Evolutionary conservation across 2,329 filamentous ascomycete genomes (phyloP), one percentile per base, ranked within the genome.

Genomic region (Didymella glomerata): DNA sequence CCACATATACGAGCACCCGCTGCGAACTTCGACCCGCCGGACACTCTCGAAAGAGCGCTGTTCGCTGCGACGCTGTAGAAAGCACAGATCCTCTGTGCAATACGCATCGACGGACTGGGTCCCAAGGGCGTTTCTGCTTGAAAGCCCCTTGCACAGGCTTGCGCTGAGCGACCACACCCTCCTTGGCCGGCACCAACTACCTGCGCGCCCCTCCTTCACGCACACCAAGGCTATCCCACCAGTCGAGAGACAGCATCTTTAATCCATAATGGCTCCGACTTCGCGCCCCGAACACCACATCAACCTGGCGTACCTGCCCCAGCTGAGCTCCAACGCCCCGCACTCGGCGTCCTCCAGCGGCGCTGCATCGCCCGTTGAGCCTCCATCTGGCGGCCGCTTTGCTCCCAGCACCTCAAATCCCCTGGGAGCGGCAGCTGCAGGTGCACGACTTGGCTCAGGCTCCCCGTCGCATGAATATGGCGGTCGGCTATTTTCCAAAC

Each of bases 381-480:
- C 89, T 63, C 83, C 89, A 58, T 84, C 85, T 54, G 83, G 86
- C 70, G 84, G 88, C 68, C 88, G 92, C 79, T 90, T 91, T 65
- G 87, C 91, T 22, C 91, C 94, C 74, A 88, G 88, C 59, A 81
- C 90, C 63, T 82, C 89, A 47, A 88, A 78, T 60, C 77, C 77
- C 54, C 72, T 80, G 61, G 79, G 79, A 58, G 79, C 77, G 56
- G 81, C 85, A 55, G 81, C 85, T 55, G 83, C 83, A 63, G 81
- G 80, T 72, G 82, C 83, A 67, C 83, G 94, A 82, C 90, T 94
- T 74, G 93, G 93, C 83, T 88, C 92, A 83, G 93, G 93, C 77
- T 99, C 95, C 85, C 95, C 95, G 72, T 97, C 93, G 79, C 93
- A 97, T 82, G 95, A 98, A 68, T 87, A 93, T 74, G 88, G 74